Evolutionary conservation across 2,329 filamentous ascomycete species (phyloP).

Genomic region (Sclerotinia nivalis): DNA sequence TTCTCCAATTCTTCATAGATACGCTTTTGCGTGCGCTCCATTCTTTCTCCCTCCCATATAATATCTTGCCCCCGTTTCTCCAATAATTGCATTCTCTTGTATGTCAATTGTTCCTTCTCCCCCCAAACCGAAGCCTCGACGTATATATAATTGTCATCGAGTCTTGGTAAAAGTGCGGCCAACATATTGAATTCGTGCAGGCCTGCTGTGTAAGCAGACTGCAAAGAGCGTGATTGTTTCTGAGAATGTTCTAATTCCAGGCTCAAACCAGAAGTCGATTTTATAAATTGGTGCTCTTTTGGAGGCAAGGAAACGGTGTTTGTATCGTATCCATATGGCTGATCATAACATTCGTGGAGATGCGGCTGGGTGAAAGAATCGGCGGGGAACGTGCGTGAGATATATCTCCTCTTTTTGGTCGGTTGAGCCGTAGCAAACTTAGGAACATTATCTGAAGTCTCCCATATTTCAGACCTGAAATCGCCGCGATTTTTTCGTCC

Average conservation of each 20-base stretch:
- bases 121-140: not conserved
- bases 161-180: not conserved
- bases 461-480: not conserved
- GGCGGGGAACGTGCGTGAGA: constrained; percentile 11
- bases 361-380: constrained; percentile 1
- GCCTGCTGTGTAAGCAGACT: not conserved
- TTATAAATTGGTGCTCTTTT: no score
- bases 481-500: not conserved
- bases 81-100: not conserved
- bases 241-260: not conserved
- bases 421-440: not conserved
- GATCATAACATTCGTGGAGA: constrained; percentile 1
- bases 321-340: constrained; percentile 2
- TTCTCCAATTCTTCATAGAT: not conserved
- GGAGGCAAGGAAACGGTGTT: not conserved
- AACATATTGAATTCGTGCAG: not conserved
- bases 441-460: not conserved
- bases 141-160: not conserved
- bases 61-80: not conserved
- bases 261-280: not conserved
- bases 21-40: not conserved
- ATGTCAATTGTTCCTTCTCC: not conserved
- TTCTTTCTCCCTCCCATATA: not conserved
- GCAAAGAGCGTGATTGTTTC: not conserved
- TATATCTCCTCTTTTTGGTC: not conserved